Base-by-base conservation (phyloP, 495 filamentous ascomycete species). In the Trichoderma parareesei region DNA sequence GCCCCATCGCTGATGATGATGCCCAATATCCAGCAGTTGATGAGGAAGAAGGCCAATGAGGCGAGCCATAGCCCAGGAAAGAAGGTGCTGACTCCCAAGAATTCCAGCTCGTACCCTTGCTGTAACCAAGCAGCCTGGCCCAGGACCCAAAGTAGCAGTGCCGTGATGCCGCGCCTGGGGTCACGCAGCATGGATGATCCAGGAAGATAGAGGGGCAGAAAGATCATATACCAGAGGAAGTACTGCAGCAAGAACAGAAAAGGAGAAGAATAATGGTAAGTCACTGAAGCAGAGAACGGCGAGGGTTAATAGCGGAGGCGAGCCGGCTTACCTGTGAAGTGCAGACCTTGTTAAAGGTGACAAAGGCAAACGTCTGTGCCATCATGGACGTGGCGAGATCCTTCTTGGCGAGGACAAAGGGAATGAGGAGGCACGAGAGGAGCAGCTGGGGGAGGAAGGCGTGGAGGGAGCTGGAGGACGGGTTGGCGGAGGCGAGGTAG, bases 301-400 rank as follows among this genome's bases (percentile, higher is more conserved):
- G 16, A 38, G 49, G 13, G 43, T 18, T 27, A 11, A 37, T 13
- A 20, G 35, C 27, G 48, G 60, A 46, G 10, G 4, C 5, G 46
- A 0, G 16, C 46, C 16, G 38, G 66, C 78, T 33, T 85, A 94
- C 92, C 84, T 98, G 94, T 71, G 90, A 93, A 2, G 94, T 98
- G 82, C 93, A 97, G 18, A 98, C 94, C 79, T 98, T 98, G 73
- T 98, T 98, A 65, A 96, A 98, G 5, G 90, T 86, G 6, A 98
- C 94, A 75, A 98, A 98, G 0, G 94, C 90, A 73, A 97, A 97
- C 0, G 95, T 98, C 76, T 98, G 94, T n/a, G 90, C 92, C n/a
- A 98, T 83, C 87, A 98, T 91, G n/a, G 92, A 84, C 1, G 87
- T 82, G 1, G 94, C 81, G 0, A 98, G 81, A 70, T 90, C 86